Evolutionary conservation across 1,284 basidiomycete species (phyloP).

Genomic region (Microbotryomycetes sp.): DNA sequence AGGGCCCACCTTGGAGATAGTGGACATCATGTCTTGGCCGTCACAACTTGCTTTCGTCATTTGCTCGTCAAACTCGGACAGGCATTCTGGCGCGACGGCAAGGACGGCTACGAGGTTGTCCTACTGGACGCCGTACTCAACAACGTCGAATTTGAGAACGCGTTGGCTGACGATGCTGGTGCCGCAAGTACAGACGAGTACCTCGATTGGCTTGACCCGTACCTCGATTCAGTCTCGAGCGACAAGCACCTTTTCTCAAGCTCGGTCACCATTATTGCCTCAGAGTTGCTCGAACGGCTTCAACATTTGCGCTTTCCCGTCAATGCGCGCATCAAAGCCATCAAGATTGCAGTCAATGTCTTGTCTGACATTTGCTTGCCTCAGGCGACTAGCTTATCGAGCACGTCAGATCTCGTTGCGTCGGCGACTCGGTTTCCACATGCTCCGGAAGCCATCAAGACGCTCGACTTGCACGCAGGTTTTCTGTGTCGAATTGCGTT

Average conservation of each 20-base stretch:
- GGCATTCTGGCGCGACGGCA: conserved; percentile 21
- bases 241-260: conserved; percentile 20
- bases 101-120: conserved; percentile 27
- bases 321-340: conserved; percentile 12
- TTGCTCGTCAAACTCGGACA: conserved; percentile 16
- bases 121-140: conserved; percentile 27
- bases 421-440: conserved; percentile 16
- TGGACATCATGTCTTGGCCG: conserved; percentile 25
- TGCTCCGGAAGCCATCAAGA: conserved; percentile 15
- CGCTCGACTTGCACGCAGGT: conserved; percentile 26
- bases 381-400: neutral
- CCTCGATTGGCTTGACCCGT: conserved; percentile 32
- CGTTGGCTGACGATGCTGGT: conserved; percentile 1
- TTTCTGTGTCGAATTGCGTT: conserved; percentile 25
- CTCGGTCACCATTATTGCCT: conserved; percentile 28
- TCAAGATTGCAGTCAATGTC: conserved; percentile 24
- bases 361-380: conserved; percentile 26
- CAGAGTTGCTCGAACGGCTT: conserved; percentile 27
- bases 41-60: conserved; percentile 23
- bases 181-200: neutral
- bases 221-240: conserved; percentile 27
- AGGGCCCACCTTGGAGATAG: conserved; percentile 29
- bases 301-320: conserved; percentile 26
- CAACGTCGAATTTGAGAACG: conserved; percentile 17
- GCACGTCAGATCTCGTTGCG: neutral